Evolutionary conservation across 768 basidiomycete genomes (phyloP), one percentile per base, ranked within the genome.

Genomic region (Serpula lacrymans): DNA sequence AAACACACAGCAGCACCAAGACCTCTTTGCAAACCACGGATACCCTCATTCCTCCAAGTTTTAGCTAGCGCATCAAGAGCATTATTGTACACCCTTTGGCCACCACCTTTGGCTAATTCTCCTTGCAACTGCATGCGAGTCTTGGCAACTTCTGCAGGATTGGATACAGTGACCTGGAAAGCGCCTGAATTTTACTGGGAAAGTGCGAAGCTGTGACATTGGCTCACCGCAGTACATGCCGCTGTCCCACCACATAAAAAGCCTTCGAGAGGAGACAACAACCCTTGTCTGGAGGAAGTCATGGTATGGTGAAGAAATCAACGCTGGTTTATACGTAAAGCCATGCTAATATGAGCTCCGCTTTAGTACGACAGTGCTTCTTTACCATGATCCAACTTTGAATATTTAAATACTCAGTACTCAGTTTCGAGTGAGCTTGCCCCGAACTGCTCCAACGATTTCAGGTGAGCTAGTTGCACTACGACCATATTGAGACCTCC

Each of bases 61-160:
- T 95, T 96, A 25, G 67, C 66, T 22, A 95, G 65, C 11, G 88
- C 92, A 54, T 98, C 94, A 28, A 91, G 45, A n/a, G 84, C 87
- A 57, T 83, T 88, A 45, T 78, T 88, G 69, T 99, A 99, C 3
- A 97, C 88, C 57, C 80, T 88, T 49, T 61, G 48, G 12, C 72
- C 74, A 7, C 84, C 80, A 6, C 64, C 74, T 55, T 85, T 91
- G 24, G 87, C 81, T 9, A 99, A 78, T 62, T 98, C 96, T 18
- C 95, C 96, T 58, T 98, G 93, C 18, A 99, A 76, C 60, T 99
- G 96, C 37, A 99, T 67, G 41, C 95, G 84, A 29, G 96, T 98
- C 67, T 98, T 98, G 33, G 88, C 87, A 16, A 93, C 90, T 54
- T 62, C 60, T 13, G 60, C 63, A 7, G 65, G 62, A 38, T 67